Percentiles rank a stretch among this genome's conserved stretches.
Conservation (phyloP, 345 rosid species). For the Barbarea vulgaris region DNA sequence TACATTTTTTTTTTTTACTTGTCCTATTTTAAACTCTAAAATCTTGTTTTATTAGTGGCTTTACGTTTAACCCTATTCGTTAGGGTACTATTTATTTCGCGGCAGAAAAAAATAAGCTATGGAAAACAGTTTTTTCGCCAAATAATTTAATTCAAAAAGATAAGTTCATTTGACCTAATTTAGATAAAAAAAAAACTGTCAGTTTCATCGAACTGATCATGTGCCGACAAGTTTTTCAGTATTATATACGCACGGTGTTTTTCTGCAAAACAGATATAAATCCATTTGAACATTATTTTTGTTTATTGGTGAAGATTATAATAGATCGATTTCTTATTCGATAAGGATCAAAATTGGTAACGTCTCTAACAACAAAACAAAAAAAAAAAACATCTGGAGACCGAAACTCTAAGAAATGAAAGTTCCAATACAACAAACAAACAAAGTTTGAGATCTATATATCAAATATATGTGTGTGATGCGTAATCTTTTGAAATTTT, state of each 20-base stretch:
- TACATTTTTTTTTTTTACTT: not conserved
- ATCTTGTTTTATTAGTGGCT: not conserved
- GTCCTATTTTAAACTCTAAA: not conserved
- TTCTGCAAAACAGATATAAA: not conserved
- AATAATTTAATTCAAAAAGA: not conserved
- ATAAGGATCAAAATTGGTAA: constrained; percentile 11
- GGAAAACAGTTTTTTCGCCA: not conserved
- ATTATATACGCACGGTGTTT: not conserved
- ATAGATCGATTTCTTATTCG: constrained; percentile 14
- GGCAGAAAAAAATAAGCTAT: not conserved
- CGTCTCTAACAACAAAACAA: constrained; percentile 15
- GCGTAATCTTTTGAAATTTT: not conserved
- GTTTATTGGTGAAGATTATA: constrained; percentile 17
- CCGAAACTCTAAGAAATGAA: constrained; percentile 20
- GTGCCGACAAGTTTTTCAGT: not conserved
- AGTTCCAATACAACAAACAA: constrained; percentile 25
- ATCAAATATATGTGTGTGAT: not conserved
- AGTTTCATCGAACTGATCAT: constrained; percentile 1
- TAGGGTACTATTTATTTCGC: not conserved
- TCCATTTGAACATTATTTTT: not conserved
- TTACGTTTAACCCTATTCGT: not conserved
- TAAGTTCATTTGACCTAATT: constrained; percentile 13
- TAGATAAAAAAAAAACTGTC: not conserved
- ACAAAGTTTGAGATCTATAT: constrained; percentile 17
- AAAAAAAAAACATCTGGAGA: constrained; percentile 11